Conservation (phyloP, 2,329 filamentous ascomycete genomes). For the Nectriaceae sp. region DNA sequence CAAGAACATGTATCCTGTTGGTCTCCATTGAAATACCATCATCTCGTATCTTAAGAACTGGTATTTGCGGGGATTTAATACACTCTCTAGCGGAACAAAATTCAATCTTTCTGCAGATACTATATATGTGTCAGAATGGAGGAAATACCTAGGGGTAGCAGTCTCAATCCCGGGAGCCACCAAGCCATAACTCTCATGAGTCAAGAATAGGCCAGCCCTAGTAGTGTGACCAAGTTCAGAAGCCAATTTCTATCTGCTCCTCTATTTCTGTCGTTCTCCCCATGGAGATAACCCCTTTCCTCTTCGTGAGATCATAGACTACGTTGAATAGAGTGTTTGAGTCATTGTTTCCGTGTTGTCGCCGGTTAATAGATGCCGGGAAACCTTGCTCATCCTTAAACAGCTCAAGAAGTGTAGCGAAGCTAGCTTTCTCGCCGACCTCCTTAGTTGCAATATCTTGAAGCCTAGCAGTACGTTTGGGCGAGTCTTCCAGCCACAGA, state of each 20-base stretch:
- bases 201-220: too few relatives aligned
- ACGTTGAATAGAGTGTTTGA: constrained; percentile 4
- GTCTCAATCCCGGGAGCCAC: too few relatives aligned
- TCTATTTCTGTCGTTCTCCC: constrained; percentile 5
- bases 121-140: too few relatives aligned
- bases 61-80: too few relatives aligned
- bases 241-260: constrained; percentile 8
- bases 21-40: too few relatives aligned
- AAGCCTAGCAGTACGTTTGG: not conserved
- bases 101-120: too few relatives aligned
- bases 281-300: not conserved
- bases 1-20: not conserved
- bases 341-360: not conserved
- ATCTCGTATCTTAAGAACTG: too few relatives aligned
- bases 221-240: too few relatives aligned
- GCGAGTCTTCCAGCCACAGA: constrained; percentile 1
- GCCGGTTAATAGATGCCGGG: constrained; percentile 1
- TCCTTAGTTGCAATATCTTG: not conserved
- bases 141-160: too few relatives aligned
- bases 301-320: not conserved
- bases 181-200: too few relatives aligned
- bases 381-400: constrained; percentile 4
- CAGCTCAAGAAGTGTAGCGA: not conserved
- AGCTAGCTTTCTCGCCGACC: not conserved
- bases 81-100: not conserved